A percentile compares a stretch with the other conserved stretches of the same genome.
phyloP scores from a whole-genome alignment of 441 rosid species.

The Pelargonium citronellum region DNA sequence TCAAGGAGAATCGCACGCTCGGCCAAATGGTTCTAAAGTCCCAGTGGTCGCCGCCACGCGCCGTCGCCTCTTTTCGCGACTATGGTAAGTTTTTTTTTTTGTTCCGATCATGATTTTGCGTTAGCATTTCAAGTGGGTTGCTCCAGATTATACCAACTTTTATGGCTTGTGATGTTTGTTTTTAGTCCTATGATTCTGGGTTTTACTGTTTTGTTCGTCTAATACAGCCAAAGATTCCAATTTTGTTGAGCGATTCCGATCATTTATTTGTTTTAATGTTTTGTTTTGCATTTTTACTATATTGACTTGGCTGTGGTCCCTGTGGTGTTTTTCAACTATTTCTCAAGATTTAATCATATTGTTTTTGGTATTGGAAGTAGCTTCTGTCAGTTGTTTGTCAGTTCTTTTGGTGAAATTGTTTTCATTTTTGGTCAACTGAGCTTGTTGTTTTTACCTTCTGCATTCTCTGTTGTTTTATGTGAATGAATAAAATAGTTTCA shows the following conservation, averaged over 20 bases:
- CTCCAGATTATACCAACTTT: background rate
- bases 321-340: too few relatives aligned
- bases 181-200: background rate
- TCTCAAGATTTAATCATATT: too few relatives aligned
- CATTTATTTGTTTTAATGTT: too few relatives aligned
- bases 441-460: background rate
- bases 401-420: background rate
- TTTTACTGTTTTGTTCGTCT: background rate
- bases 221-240: too few relatives aligned
- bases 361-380: background rate
- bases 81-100: slow-evolving; percentile 32
- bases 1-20: slow-evolving; percentile 37
- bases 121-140: background rate
- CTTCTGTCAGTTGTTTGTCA: background rate
- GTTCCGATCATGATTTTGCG: slow-evolving; percentile 2
- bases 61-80: slow-evolving; percentile 35
- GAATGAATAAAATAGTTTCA: background rate
- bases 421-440: slow-evolving; percentile 3
- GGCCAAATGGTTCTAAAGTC: slow-evolving; percentile 24
- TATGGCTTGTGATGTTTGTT: background rate
- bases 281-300: too few relatives aligned
- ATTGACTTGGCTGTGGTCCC: too few relatives aligned
- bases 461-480: background rate
- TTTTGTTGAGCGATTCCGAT: too few relatives aligned
- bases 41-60: slow-evolving; percentile 33